A percentile compares a stretch with the other conserved stretches of the same genome.
These are phyloP conservation scores for Debaryomyces coudertii DNA, from an alignment of 1,139 yeast genomes.

Conservation along the genomic window DNA sequence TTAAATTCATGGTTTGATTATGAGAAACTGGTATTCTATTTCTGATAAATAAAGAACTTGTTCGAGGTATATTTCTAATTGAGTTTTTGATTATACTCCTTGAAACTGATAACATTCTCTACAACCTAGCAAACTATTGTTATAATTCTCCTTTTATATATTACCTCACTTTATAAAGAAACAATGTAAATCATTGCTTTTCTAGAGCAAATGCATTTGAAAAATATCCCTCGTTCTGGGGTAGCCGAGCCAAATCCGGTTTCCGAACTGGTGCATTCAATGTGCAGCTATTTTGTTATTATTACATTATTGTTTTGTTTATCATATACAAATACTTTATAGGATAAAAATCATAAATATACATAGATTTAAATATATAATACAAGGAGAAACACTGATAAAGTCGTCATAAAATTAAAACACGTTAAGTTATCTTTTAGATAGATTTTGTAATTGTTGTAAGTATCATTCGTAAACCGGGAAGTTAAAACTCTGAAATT, in stretches of 20 bases:
- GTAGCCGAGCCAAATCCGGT: constrained; percentile 7
- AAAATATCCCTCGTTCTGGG: constrained; percentile 9
- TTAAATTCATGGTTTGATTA: constrained; percentile 37
- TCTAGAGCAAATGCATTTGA: constrained; percentile 6
- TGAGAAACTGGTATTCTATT: constrained; percentile 4
- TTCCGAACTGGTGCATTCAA: not conserved
- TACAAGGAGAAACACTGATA: constrained; percentile 1
- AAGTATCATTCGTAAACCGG: constrained; percentile 12
- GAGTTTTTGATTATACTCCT: constrained; percentile 12
- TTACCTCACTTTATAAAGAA: constrained; percentile 4
- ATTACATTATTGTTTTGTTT: not conserved
- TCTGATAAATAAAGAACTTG: constrained; percentile 4
- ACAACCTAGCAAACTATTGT: not conserved
- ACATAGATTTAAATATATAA: constrained; percentile 3
- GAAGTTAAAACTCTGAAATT: constrained; percentile 15
- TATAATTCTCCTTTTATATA: constrained; percentile 3
- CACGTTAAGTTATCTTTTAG: not conserved
- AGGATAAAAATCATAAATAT: constrained; percentile 1
- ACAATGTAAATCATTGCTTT: constrained; percentile 5
- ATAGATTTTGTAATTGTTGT: not conserved
- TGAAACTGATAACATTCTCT: constrained; percentile 12
- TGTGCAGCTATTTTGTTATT: not conserved
- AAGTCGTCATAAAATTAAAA: not conserved
- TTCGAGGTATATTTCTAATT: constrained; percentile 4
- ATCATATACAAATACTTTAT: not conserved